These are phyloP conservation scores for Aspergillus viridinutans DNA, from an alignment of 2,329 filamentous ascomycete species.

Conservation along the genomic window DNA sequence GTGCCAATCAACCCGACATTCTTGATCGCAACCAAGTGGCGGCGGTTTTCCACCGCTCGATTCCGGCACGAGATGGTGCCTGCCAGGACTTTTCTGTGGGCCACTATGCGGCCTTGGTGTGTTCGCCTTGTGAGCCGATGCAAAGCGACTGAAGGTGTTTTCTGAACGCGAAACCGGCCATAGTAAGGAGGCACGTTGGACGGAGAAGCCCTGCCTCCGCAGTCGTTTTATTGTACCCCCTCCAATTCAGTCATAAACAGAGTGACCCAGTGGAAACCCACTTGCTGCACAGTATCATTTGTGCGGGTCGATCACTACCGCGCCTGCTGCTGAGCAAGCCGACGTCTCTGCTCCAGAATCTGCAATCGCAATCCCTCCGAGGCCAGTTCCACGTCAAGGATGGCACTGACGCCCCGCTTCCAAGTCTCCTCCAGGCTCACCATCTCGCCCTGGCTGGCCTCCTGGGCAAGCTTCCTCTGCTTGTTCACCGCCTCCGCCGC, in stretches of 20 bases:
- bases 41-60: no score
- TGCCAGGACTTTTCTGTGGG: neutral
- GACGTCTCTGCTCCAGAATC: slow-evolving; percentile 59
- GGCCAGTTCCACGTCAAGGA: slow-evolving; percentile 83
- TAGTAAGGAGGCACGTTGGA: neutral
- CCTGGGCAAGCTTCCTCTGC: slow-evolving; percentile 65
- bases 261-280: neutral
- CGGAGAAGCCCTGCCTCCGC: neutral
- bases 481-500: slow-evolving; percentile 71
- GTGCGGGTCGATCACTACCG: slow-evolving; percentile 13
- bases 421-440: slow-evolving; percentile 70
- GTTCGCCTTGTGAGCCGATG: neutral
- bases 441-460: slow-evolving; percentile 68
- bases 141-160: neutral
- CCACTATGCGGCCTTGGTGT: neutral
- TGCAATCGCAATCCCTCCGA: slow-evolving; percentile 66
- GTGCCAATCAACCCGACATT: neutral
- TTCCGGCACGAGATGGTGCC: neutral
- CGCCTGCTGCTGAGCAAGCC: slow-evolving; percentile 32
- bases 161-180: neutral
- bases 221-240: neutral
- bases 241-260: no score
- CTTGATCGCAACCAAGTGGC: neutral
- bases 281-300: neutral
- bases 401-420: slow-evolving; percentile 70